A percentile compares a stretch with the other conserved stretches of the same genome.
These are phyloP conservation scores for Zygoascus flipseniorum DNA, from an alignment of 805 yeast genomes.

Conservation along the genomic window DNA sequence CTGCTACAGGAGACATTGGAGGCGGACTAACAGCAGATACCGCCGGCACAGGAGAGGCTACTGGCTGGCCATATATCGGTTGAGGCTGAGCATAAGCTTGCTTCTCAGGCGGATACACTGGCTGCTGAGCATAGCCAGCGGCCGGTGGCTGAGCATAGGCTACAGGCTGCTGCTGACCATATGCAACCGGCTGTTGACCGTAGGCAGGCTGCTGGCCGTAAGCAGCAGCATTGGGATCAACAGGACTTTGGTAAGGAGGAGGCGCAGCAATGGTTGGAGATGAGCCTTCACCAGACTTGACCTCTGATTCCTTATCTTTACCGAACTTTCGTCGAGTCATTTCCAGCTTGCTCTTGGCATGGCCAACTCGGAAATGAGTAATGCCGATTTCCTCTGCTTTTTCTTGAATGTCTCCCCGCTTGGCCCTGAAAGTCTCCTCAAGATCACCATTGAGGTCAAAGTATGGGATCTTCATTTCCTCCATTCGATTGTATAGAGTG, in stretches of 20 bases:
- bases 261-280: constrained; percentile 25
- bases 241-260: constrained; percentile 30
- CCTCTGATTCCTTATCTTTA: constrained; percentile 28
- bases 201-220: constrained; percentile 13
- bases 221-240: constrained; percentile 25
- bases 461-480: constrained; percentile 94
- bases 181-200: constrained; percentile 17
- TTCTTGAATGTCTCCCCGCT: constrained; percentile 89
- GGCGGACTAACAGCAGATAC: constrained; percentile 29
- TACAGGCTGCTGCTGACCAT: constrained; percentile 21
- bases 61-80: constrained; percentile 17
- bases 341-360: constrained; percentile 77
- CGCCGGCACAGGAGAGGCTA: constrained; percentile 18
- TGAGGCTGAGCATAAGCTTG: constrained; percentile 9
- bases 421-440: constrained; percentile 63
- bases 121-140: constrained; percentile 18
- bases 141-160: constrained; percentile 23
- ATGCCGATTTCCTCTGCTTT: constrained; percentile 82
- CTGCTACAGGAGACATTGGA: constrained; percentile 27
- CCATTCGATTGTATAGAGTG: constrained; percentile 83
- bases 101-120: too few species aligned
- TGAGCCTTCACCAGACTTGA: constrained; percentile 30
- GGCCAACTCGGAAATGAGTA: constrained; percentile 84
- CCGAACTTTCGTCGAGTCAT: constrained; percentile 66
- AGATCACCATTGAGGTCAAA: constrained; percentile 83